Conservation (phyloP, 2,329 filamentous ascomycete species). For the Periconia sp. region DNA sequence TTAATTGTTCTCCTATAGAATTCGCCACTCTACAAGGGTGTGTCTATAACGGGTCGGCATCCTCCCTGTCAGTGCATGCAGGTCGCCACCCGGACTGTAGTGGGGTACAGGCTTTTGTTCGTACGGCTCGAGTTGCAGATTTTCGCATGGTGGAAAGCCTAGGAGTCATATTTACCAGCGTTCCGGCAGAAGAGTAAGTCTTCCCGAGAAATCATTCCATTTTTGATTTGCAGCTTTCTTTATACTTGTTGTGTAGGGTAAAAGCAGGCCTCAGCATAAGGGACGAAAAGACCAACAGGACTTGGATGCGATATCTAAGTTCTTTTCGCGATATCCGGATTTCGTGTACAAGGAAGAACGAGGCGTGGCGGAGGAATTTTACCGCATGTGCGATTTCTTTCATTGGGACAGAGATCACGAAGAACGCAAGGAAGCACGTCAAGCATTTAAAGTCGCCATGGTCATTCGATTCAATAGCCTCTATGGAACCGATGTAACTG, state of each 20-base stretch:
- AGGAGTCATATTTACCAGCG: background rate
- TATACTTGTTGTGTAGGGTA: background rate
- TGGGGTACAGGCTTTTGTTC: conserved; percentile 4
- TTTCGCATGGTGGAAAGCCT: background rate
- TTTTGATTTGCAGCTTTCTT: background rate
- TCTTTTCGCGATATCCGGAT: conserved; percentile 9
- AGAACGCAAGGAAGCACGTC: conserved; percentile 7
- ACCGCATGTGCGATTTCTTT: conserved; percentile 16
- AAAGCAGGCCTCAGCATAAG: background rate
- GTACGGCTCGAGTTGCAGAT: conserved; percentile 1
- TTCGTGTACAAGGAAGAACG: conserved; percentile 8
- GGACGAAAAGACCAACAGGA: background rate
- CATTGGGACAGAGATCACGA: conserved; percentile 12
- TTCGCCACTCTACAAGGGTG: too few relatives aligned
- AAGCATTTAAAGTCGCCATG: conserved; percentile 14
- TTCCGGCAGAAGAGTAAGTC: background rate
- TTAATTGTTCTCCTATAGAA: too few relatives aligned
- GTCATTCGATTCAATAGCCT: conserved; percentile 13
- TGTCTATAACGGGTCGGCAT: too few relatives aligned
- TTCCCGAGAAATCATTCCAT: background rate
- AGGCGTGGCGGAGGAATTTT: conserved; percentile 13
- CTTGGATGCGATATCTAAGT: conserved; percentile 1
- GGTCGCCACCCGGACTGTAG: too few relatives aligned
- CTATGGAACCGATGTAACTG: conserved; percentile 13
- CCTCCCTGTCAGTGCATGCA: too few relatives aligned